These are phyloP conservation scores for Ceratocystis albifundus DNA, from an alignment of 2,329 filamentous ascomycete species.

Conservation along the genomic window DNA sequence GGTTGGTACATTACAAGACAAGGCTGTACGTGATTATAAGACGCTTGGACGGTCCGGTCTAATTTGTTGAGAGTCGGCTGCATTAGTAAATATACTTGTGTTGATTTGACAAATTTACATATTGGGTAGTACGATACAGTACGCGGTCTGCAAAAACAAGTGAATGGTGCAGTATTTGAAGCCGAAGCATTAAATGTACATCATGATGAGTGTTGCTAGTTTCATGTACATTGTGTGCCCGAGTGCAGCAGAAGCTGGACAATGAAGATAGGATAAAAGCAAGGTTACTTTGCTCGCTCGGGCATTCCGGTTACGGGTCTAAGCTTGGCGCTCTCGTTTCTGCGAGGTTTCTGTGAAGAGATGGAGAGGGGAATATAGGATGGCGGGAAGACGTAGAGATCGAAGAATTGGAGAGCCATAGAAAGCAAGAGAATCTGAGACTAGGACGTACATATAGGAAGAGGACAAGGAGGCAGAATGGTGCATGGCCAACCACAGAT, in stretches of 20 bases:
- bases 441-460: background rate
- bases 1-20: background rate
- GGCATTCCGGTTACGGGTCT: constrained; percentile 8
- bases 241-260: background rate
- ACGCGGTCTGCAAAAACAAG: too few relatives aligned
- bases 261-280: background rate
- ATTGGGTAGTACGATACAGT: too few relatives aligned
- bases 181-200: background rate
- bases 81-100: constrained; percentile 1
- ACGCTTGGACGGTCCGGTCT: background rate
- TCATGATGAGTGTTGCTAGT: too few relatives aligned
- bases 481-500: background rate
- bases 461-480: background rate
- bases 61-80: background rate
- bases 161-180: background rate
- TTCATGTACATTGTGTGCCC: background rate
- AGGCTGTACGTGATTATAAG: background rate
- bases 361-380: background rate
- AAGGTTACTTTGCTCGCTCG: constrained; percentile 7
- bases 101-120: too few relatives aligned
- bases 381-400: background rate
- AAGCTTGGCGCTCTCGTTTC: constrained; percentile 10
- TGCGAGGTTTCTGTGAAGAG: too few relatives aligned
- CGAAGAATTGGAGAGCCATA: background rate
- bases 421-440: background rate